A percentile compares a stretch with the other conserved stretches of the same genome.
phyloP scores from a whole-genome alignment of 1,139 yeast genomes.

The Yamadazyma diospyri region DNA sequence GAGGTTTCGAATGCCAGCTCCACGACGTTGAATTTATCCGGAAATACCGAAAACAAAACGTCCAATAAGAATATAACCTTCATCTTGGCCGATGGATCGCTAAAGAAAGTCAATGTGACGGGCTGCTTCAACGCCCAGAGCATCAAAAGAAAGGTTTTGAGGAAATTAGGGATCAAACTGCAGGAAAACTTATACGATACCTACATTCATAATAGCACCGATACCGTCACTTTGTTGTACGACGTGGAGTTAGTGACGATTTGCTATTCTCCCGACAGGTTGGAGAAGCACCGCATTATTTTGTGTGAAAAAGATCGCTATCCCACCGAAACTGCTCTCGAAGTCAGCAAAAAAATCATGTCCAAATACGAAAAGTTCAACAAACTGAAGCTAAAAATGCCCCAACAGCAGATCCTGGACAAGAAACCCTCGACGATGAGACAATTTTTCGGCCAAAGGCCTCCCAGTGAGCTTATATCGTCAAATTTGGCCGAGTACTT shows the following conservation, averaged over 20 bases:
- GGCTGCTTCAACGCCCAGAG: slow-evolving; percentile 83
- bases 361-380: slow-evolving; percentile 31
- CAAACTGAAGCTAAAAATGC: slow-evolving; percentile 16
- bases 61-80: slow-evolving; percentile 55
- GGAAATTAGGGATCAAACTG: slow-evolving; percentile 51
- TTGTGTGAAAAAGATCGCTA: slow-evolving; percentile 60
- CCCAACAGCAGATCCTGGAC: slow-evolving; percentile 26
- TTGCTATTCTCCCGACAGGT: slow-evolving; percentile 70
- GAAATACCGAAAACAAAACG: slow-evolving; percentile 21
- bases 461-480: slow-evolving; percentile 89
- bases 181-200: slow-evolving; percentile 42
- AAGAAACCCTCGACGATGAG: slow-evolving; percentile 32
- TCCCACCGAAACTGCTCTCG: slow-evolving; percentile 65
- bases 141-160: slow-evolving; percentile 67
- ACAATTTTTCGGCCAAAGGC: slow-evolving; percentile 81
- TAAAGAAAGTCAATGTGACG: slow-evolving; percentile 66
- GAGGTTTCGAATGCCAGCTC: slow-evolving; percentile 8
- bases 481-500: slow-evolving; percentile 87
- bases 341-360: slow-evolving; percentile 50
- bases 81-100: slow-evolving; percentile 73
- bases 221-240: slow-evolving; percentile 48
- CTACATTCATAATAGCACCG: slow-evolving; percentile 27
- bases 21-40: slow-evolving; percentile 6
- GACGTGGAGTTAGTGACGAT: slow-evolving; percentile 82
- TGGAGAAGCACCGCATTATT: slow-evolving; percentile 71